These are phyloP conservation scores for Lipomyces orientalis DNA, from an alignment of 805 yeast genomes.

Conservation along the genomic window DNA sequence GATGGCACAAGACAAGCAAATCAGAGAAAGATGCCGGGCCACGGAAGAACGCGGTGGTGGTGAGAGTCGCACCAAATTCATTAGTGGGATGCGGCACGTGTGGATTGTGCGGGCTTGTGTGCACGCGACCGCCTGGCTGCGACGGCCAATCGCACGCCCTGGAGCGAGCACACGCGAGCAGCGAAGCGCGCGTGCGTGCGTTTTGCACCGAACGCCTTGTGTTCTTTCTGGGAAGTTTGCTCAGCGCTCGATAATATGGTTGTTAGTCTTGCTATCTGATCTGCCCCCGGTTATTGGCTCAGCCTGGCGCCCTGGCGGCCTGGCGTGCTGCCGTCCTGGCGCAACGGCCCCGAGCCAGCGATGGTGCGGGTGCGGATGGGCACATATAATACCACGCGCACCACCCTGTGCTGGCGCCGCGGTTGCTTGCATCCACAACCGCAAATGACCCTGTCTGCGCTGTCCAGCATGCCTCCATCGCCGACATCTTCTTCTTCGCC, in stretches of 20 bases:
- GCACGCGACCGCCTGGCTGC: slow-evolving; percentile 27
- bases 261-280: background rate
- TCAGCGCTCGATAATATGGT: no score
- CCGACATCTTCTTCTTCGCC: background rate
- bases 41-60: background rate
- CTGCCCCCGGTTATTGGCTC: background rate
- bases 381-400: no score
- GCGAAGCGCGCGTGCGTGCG: slow-evolving; percentile 2
- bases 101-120: background rate
- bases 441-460: background rate
- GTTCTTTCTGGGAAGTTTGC: no score
- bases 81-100: background rate
- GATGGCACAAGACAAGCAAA: background rate
- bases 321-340: no score
- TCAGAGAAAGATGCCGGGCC: background rate
- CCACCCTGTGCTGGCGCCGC: no score
- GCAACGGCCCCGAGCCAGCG: no score
- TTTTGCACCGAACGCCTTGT: background rate
- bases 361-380: no score
- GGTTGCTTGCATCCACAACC: no score
- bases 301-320: background rate
- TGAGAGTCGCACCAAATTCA: background rate
- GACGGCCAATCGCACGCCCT: slow-evolving; percentile 19
- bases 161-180: slow-evolving; percentile 33
- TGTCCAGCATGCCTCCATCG: background rate